A percentile compares a stretch with the other conserved stretches of the same genome.
Evolutionary conservation across 768 basidiomycete genomes (phyloP).

Genomic region (Pisolithus sp.): DNA sequence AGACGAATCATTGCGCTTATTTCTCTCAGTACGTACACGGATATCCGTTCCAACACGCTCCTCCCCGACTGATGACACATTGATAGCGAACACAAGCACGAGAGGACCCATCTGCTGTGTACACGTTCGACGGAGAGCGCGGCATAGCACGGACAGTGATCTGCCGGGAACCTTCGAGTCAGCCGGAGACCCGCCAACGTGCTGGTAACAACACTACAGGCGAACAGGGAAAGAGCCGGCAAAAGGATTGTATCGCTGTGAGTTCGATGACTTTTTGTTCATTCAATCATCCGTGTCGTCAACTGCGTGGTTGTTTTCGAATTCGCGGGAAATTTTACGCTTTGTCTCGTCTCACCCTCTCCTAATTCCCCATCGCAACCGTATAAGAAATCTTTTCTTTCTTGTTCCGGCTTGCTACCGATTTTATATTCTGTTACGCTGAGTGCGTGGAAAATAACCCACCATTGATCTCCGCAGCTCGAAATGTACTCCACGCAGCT

Average conservation of each 20-base stretch:
- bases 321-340: background rate
- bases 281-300: background rate
- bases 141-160: conserved; percentile 52
- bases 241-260: conserved; percentile 51
- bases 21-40: background rate
- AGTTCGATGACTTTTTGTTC: conserved; percentile 11
- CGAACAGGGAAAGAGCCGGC: conserved; percentile 13
- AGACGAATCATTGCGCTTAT: background rate
- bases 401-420: no score
- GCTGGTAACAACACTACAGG: no score
- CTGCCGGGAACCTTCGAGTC: conserved; percentile 38
- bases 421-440: background rate
- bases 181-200: background rate
- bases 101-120: conserved; percentile 36
- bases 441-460: background rate
- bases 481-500: conserved; percentile 56
- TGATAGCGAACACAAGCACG: background rate
- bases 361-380: no score
- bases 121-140: conserved; percentile 59
- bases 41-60: background rate
- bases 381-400: no score
- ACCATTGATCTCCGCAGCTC: conserved; percentile 33
- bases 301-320: background rate
- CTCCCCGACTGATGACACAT: background rate
- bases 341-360: no score